phyloP scores from a whole-genome alignment of 2,329 filamentous ascomycete genomes.

The Bertia moriformis region DNA sequence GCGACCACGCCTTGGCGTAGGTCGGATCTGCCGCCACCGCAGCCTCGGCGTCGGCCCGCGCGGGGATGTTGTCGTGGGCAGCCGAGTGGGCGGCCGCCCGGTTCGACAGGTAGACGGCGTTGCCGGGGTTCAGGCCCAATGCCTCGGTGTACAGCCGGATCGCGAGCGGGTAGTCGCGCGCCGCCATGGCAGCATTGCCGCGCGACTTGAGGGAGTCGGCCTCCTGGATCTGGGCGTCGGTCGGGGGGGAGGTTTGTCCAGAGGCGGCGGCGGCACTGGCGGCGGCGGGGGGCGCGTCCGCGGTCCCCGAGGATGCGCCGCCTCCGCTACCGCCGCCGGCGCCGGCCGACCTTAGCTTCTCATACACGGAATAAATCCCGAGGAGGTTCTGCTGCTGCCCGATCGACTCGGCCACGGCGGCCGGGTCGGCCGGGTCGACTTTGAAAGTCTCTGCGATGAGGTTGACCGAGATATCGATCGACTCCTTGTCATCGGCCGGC shows the following conservation, averaged over 20 bases:
- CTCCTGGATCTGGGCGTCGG: conserved; percentile 55
- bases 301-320: conserved; percentile 19
- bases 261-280: conserved; percentile 15
- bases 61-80: conserved; percentile 68
- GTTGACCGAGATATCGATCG: conserved; percentile 82
- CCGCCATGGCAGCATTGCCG: conserved; percentile 88
- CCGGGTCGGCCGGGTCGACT: conserved; percentile 68
- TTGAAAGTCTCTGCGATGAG: conserved; percentile 94
- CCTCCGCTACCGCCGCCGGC: conserved; percentile 25
- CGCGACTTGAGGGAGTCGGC: conserved; percentile 79
- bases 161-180: conserved; percentile 73
- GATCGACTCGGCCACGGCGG: conserved; percentile 61
- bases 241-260: conserved; percentile 23
- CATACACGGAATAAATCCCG: conserved; percentile 88
- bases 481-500: conserved; percentile 75
- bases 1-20: conserved; percentile 95
- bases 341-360: conserved; percentile 60
- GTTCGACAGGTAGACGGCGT: conserved; percentile 96
- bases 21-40: conserved; percentile 75
- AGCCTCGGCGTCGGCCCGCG: conserved; percentile 76
- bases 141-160: conserved; percentile 83
- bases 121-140: conserved; percentile 63
- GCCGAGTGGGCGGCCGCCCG: conserved; percentile 87
- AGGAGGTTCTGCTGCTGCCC: conserved; percentile 82
- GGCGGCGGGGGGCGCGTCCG: conserved; percentile 11